Evolutionary conservation across 257 asterid species (phyloP).

Genomic region (Linaria vulgaris): DNA sequence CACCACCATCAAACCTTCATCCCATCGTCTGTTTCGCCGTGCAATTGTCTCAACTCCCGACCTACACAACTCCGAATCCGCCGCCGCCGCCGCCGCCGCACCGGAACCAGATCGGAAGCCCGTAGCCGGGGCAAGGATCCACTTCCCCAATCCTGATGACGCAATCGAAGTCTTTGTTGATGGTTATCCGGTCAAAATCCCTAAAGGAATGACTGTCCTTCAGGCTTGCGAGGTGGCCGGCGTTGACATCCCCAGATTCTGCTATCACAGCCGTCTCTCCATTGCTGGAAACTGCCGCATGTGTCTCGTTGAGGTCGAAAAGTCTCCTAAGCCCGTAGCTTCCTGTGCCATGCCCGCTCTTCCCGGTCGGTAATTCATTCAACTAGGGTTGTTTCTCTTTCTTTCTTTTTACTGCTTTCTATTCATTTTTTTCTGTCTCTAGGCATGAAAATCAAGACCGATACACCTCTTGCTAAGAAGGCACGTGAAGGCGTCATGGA

Average conservation of each 20-base stretch:
- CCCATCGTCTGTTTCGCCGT: constrained; percentile 47
- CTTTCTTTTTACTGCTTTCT: constrained; percentile 15
- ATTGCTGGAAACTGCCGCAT: constrained; percentile 97
- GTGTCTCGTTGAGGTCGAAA: constrained; percentile 98
- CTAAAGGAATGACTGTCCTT: constrained; percentile 91
- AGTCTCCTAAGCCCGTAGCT: constrained; percentile 95
- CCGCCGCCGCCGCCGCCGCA: constrained; percentile 43
- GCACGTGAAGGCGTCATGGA: constrained; percentile 99
- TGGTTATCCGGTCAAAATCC: constrained; percentile 84
- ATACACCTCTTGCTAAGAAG: constrained; percentile 92
- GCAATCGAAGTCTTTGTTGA: constrained; percentile 89
- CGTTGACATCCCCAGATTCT: constrained; percentile 86
- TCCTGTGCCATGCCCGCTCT: constrained; percentile 99
- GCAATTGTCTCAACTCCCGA: constrained; percentile 75
- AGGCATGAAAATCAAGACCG: constrained; percentile 98
- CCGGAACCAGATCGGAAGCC: constrained; percentile 67
- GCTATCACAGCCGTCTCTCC: constrained; percentile 78
- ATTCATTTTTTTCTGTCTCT: constrained; percentile 14
- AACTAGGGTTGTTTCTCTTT: not conserved
- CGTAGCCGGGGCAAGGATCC: constrained; percentile 73
- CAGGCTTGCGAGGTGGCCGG: constrained; percentile 95
- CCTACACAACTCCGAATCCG: constrained; percentile 70
- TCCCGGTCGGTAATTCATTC: constrained; percentile 47
- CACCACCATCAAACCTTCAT: constrained; percentile 30
- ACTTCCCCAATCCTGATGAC: constrained; percentile 82